These are phyloP conservation scores for Termitomyces sp. DNA, from an alignment of 768 basidiomycete species.

Conservation along the genomic window DNA sequence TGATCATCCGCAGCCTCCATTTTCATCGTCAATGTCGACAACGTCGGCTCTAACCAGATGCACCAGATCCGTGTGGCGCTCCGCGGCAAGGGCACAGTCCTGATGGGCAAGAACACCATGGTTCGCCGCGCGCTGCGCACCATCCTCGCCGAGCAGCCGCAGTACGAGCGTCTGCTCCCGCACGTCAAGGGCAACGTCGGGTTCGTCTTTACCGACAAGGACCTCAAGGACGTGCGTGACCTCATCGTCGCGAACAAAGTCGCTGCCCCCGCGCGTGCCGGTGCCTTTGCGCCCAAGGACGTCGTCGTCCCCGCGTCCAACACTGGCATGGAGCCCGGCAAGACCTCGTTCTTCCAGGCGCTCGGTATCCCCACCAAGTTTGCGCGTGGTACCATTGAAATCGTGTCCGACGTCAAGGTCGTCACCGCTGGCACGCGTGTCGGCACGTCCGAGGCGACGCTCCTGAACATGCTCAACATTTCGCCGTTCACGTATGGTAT, in stretches of 20 bases:
- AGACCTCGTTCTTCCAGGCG: conserved; percentile 99
- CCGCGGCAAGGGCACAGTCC: conserved; percentile 91
- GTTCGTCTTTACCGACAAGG: conserved; percentile 91
- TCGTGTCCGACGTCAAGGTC: conserved; percentile 94
- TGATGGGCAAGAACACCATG: conserved; percentile 99
- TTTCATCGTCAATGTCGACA: conserved; percentile 99
- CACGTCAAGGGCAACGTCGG: conserved; percentile 97
- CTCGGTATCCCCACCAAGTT: conserved; percentile 99
- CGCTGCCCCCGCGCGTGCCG: conserved; percentile 96
- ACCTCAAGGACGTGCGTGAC: conserved; percentile 93
- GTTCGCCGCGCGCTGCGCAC: conserved; percentile 95
- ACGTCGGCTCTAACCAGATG: conserved; percentile 99
- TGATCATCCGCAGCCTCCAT: conserved; percentile 66
- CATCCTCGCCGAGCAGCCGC: conserved; percentile 84
- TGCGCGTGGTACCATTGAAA: conserved; percentile 99
- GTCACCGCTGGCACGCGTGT: conserved; percentile 90
- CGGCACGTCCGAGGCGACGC: conserved; percentile 93
- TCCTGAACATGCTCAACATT: conserved; percentile 99
- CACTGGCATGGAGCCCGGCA: conserved; percentile 99
- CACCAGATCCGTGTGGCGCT: conserved; percentile 95
- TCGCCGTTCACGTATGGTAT: conserved; percentile 99
- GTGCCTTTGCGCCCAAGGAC: conserved; percentile 90
- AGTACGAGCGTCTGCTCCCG: conserved; percentile 95
- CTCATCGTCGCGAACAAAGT: conserved; percentile 96
- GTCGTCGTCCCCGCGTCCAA: conserved; percentile 92